These are phyloP conservation scores for Schizosaccharomyces pombe DNA, from an alignment of 805 yeast genomes.

Conservation along the genomic window DNA sequence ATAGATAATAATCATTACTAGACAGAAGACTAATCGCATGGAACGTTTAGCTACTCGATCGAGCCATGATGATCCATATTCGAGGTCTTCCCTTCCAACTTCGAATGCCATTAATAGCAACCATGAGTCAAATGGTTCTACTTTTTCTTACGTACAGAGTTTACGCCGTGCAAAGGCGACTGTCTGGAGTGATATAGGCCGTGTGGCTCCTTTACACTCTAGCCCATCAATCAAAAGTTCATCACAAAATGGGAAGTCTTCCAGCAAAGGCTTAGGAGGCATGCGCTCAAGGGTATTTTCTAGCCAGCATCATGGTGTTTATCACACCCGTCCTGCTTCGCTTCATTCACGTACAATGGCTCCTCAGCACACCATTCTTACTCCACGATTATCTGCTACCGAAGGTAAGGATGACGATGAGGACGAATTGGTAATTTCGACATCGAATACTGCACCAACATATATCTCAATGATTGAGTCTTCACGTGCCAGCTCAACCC, in stretches of 20 bases:
- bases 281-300: constrained; percentile 2
- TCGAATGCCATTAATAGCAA: background rate
- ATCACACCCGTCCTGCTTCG: background rate
- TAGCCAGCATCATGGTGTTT: background rate
- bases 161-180: constrained; percentile 3
- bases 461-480: background rate
- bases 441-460: background rate
- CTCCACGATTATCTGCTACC: constrained; percentile 1
- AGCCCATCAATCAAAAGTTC: background rate
- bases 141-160: constrained; percentile 1
- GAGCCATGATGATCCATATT: background rate
- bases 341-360: background rate
- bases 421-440: background rate
- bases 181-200: constrained; percentile 5
- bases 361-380: constrained; percentile 1
- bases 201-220: background rate
- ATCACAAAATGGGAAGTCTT: background rate
- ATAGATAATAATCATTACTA: no score
- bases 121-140: background rate
- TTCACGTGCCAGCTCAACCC: background rate
- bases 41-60: background rate
- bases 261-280: background rate
- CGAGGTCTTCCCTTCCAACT: background rate
- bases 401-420: constrained; percentile 3
- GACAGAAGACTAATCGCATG: no score